Percentiles rank a stretch among this genome's conserved stretches.
Conservation (phyloP, 345 rosid genomes). For the Populus alba region DNA sequence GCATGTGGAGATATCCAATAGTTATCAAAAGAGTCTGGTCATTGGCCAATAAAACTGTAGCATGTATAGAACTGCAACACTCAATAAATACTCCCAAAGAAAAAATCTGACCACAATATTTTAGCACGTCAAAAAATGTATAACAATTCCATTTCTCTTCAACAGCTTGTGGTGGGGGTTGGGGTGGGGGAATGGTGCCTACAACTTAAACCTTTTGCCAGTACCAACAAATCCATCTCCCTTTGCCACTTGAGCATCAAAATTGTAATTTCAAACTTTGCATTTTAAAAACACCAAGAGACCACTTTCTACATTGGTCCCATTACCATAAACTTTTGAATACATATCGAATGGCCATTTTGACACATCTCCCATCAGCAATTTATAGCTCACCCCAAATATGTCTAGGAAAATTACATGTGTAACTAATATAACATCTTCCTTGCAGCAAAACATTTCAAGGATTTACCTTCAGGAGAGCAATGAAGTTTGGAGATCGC, state of each 20-base stretch:
- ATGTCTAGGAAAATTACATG: background rate
- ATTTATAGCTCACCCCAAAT: background rate
- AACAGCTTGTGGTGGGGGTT: too few species aligned
- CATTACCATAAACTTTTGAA: background rate
- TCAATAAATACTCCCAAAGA: background rate
- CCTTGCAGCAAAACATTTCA: background rate
- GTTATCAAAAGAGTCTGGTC: background rate
- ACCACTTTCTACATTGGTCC: background rate
- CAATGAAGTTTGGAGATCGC: constrained; percentile 73
- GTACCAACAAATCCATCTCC: background rate
- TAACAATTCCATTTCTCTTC: too few species aligned
- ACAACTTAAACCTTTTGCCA: background rate
- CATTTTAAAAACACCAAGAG: background rate
- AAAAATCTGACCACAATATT: background rate
- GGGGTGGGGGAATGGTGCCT: too few species aligned
- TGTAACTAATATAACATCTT: background rate
- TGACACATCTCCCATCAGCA: background rate
- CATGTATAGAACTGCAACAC: background rate
- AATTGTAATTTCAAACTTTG: background rate
- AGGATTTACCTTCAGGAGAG: constrained; percentile 66
- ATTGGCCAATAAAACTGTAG: background rate
- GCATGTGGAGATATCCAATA: background rate
- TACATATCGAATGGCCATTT: background rate
- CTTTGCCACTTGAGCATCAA: background rate
- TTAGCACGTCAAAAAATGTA: background rate